These are phyloP conservation scores for Pouteria campechiana DNA, from an alignment of 179 eudicot genomes.

Conservation along the genomic window DNA sequence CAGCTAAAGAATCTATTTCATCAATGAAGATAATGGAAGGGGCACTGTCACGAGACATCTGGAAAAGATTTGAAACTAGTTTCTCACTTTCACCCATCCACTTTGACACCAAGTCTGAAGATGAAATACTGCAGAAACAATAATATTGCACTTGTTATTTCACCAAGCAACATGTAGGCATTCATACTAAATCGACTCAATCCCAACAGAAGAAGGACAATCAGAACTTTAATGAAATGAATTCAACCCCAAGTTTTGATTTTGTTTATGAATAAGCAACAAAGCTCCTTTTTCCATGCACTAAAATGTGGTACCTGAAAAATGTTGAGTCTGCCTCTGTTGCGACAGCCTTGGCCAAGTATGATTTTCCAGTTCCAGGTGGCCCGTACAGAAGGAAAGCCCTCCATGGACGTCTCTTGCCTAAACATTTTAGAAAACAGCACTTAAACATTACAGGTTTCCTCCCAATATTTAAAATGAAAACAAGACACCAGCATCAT, in stretches of 20 bases:
- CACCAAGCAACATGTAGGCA: too few species aligned
- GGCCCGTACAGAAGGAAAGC: slow-evolving; percentile 97
- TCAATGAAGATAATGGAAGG: slow-evolving; percentile 91
- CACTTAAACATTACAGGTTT: too few species aligned
- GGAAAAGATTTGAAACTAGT: slow-evolving; percentile 90
- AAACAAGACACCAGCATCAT: background rate
- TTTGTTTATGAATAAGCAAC: too few species aligned
- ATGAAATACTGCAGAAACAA: slow-evolving; percentile 63
- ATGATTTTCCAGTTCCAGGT: slow-evolving; percentile 97
- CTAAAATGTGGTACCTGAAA: slow-evolving; percentile 41
- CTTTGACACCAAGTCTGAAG: slow-evolving; percentile 95
- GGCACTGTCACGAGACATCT: slow-evolving; percentile 97
- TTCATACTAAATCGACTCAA: too few species aligned
- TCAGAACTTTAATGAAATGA: too few species aligned
- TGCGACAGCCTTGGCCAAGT: slow-evolving; percentile 97
- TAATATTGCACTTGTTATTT: too few species aligned
- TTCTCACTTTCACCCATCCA: slow-evolving; percentile 99
- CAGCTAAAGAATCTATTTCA: slow-evolving; percentile 97
- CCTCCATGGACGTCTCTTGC: slow-evolving; percentile 96
- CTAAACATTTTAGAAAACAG: too few species aligned
- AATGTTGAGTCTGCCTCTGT: slow-evolving; percentile 98
- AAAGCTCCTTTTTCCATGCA: too few species aligned
- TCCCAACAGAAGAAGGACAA: too few species aligned
- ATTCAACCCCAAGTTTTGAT: too few species aligned
- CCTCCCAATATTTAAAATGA: background rate